A percentile compares a stretch with the other conserved stretches of the same genome.
These are phyloP conservation scores for Fomitopsis palustris DNA, from an alignment of 1,284 basidiomycete genomes.

Conservation along the genomic window DNA sequence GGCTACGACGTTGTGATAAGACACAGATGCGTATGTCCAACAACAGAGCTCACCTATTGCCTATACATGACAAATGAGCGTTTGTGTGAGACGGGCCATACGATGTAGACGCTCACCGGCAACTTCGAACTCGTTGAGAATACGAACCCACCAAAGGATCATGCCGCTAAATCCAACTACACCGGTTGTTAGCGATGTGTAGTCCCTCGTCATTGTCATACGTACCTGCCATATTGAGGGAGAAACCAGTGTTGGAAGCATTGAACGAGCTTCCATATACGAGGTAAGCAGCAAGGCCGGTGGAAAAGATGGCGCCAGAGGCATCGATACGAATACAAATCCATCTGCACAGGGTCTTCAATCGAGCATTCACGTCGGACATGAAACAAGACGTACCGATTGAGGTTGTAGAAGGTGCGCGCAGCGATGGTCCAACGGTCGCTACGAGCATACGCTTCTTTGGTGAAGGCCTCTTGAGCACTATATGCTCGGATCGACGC, in stretches of 20 bases:
- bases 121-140: constrained; percentile 59
- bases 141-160: constrained; percentile 53
- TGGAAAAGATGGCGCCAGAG: constrained; percentile 46
- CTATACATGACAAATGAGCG: constrained; percentile 18
- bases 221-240: constrained; percentile 44
- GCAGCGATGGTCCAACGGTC: constrained; percentile 45
- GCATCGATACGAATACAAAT: constrained; percentile 37
- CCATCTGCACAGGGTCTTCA: constrained; percentile 13
- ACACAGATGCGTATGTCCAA: not conserved
- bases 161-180: constrained; percentile 50
- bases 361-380: constrained; percentile 21
- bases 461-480: constrained; percentile 45
- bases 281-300: constrained; percentile 49
- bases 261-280: constrained; percentile 33
- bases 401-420: constrained; percentile 52
- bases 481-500: constrained; percentile 63
- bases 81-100: constrained; percentile 16
- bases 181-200: not conserved
- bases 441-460: constrained; percentile 44
- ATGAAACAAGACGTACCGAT: constrained; percentile 33
- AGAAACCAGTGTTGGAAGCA: constrained; percentile 43
- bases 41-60: constrained; percentile 40
- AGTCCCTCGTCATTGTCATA: not conserved
- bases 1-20: constrained; percentile 1
- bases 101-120: constrained; percentile 35